Evolutionary conservation across 2,329 filamentous ascomycete species (phyloP).

Genomic region (Diaporthe caulivora): DNA sequence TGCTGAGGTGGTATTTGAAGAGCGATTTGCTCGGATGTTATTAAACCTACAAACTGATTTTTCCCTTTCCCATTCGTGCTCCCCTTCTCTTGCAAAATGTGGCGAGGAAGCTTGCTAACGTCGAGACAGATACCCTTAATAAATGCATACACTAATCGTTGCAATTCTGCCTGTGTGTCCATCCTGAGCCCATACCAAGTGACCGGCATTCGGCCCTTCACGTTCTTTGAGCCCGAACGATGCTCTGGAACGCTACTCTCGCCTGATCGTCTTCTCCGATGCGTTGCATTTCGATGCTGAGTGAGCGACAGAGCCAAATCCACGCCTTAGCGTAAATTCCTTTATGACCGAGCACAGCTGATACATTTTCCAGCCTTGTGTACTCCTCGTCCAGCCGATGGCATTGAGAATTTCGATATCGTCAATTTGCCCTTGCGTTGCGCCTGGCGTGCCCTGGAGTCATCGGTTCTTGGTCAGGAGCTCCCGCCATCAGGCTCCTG

Average conservation of each 20-base stretch:
- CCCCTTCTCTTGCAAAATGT: neutral
- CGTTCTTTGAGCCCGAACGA: neutral
- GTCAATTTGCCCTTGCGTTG: neutral
- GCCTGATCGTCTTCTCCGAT: neutral
- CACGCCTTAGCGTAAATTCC: neutral
- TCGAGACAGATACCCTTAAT: neutral
- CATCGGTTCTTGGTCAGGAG: neutral
- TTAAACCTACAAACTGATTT: neutral
- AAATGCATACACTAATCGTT: constrained; percentile 3
- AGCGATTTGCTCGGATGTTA: neutral
- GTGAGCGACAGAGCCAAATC: neutral
- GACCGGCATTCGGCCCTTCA: neutral
- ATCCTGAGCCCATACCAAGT: too few relatives aligned
- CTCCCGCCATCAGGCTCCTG: neutral
- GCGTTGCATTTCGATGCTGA: neutral
- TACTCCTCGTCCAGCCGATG: neutral
- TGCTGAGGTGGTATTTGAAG: constrained; percentile 14
- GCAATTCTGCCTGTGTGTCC: neutral
- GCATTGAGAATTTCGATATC: neutral
- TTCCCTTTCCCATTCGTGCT: neutral
- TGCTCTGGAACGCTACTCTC: neutral
- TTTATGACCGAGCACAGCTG: neutral
- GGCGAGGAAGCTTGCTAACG: neutral
- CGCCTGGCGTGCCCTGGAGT: neutral
- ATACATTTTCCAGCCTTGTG: neutral